These are phyloP conservation scores for Meripilus lineatus DNA, from an alignment of 1,284 basidiomycete species.

Conservation along the genomic window DNA sequence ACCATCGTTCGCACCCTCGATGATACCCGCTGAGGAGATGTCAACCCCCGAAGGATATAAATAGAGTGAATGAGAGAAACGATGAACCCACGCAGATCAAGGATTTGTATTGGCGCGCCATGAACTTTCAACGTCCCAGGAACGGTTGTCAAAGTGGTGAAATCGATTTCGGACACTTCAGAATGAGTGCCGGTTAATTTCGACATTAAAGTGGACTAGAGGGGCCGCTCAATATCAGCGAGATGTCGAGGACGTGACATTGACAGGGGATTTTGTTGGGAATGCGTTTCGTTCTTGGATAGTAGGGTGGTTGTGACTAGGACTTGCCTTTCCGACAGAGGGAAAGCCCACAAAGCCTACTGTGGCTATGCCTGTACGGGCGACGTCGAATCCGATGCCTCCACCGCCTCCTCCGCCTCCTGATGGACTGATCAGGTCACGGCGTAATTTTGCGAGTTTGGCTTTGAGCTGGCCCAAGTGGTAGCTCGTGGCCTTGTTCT, in stretches of 20 bases:
- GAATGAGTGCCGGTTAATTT: slow-evolving; percentile 97
- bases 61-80: slow-evolving; percentile 2
- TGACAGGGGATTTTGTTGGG: slow-evolving; percentile 14
- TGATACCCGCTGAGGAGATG: slow-evolving; percentile 77
- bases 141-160: slow-evolving; percentile 91
- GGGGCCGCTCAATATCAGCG: too few relatives aligned
- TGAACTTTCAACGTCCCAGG: slow-evolving; percentile 95
- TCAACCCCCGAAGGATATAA: slow-evolving; percentile 11
- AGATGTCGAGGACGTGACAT: slow-evolving; percentile 41
- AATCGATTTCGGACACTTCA: slow-evolving; percentile 97
- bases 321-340: slow-evolving; percentile 76
- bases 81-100: slow-evolving; percentile 67
- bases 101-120: slow-evolving; percentile 88
- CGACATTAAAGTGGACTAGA: slow-evolving; percentile 93
- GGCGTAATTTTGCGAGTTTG: slow-evolving; percentile 94
- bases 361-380: slow-evolving; percentile 92
- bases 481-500: slow-evolving; percentile 96
- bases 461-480: slow-evolving; percentile 97
- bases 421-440: slow-evolving; percentile 87
- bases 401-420: slow-evolving; percentile 80
- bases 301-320: neutral
- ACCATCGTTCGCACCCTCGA: slow-evolving; percentile 98
- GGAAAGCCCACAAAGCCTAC: slow-evolving; percentile 95
- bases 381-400: slow-evolving; percentile 94
- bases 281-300: too few relatives aligned